These are phyloP conservation scores for Cutaneotrichosporon cyanovorans DNA, from an alignment of 1,284 basidiomycete species.

Conservation along the genomic window DNA sequence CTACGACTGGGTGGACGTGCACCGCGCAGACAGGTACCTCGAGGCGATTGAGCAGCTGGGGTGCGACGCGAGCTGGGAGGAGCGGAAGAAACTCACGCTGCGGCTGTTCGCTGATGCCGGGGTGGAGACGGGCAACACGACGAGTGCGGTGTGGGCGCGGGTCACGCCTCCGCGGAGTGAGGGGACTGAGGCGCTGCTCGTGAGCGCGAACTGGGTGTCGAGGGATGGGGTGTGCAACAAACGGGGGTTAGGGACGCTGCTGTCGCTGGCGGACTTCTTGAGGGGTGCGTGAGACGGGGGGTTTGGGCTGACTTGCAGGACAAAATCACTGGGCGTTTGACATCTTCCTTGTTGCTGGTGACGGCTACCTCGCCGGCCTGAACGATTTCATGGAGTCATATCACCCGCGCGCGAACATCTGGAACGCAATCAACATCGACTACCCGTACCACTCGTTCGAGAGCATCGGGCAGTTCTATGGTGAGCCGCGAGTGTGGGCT, in stretches of 20 bases:
- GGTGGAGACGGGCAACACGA: conserved; percentile 20
- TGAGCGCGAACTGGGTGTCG: conserved; percentile 82
- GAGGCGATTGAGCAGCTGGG: conserved; percentile 58
- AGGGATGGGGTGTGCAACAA: conserved; percentile 56
- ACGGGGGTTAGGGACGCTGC: conserved; percentile 73
- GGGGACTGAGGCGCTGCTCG: conserved; percentile 81
- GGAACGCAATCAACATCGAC: conserved; percentile 91
- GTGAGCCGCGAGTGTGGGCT: conserved; percentile 48
- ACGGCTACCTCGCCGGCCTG: conserved; percentile 82
- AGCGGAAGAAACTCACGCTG: conserved; percentile 8
- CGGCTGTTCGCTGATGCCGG: conserved; percentile 23
- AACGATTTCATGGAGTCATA: conserved; percentile 84
- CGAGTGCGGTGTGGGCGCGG: conserved; percentile 63
- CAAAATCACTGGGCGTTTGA: conserved; percentile 93
- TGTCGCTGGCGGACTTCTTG: conserved; percentile 74
- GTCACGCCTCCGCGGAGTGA: conserved; percentile 75
- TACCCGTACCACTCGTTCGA: conserved; percentile 96
- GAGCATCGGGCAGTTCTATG: conserved; percentile 83
- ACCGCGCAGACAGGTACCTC: conserved; percentile 69
- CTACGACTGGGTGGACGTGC: conserved; percentile 82
- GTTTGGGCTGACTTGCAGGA: conserved; percentile 48
- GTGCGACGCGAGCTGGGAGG: conserved; percentile 53
- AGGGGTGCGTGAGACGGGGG: conserved; percentile 54
- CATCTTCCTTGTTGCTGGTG: conserved; percentile 80
- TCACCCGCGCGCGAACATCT: conserved; percentile 75